These are phyloP conservation scores for Xylaria sp. DNA, from an alignment of 2,329 filamentous ascomycete species.

Conservation along the genomic window DNA sequence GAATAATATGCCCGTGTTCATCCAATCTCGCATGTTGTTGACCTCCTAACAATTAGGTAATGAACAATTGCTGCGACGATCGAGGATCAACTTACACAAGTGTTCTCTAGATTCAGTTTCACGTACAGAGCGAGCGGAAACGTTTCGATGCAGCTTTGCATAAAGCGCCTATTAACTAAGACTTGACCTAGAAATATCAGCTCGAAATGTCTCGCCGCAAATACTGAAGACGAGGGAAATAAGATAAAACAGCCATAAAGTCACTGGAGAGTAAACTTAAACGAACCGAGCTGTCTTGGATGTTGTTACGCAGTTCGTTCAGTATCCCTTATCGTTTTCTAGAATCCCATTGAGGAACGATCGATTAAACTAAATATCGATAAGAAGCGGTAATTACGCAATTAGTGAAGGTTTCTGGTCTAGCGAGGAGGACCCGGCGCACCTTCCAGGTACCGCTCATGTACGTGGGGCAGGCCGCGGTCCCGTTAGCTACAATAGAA, in stretches of 20 bases:
- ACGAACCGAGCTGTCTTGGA: neutral
- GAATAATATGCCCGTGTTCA: neutral
- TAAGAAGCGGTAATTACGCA: neutral
- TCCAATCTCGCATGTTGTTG: neutral
- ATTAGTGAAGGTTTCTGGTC: neutral
- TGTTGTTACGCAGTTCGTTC: neutral
- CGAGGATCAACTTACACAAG: neutral
- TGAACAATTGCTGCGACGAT: neutral
- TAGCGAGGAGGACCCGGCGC: constrained; percentile 23
- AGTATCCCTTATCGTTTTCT: neutral
- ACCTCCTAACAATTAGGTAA: no score
- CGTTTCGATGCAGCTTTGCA: no score
- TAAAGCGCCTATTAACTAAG: no score
- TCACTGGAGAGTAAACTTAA: neutral
- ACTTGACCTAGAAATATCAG: neutral
- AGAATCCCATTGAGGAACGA: neutral
- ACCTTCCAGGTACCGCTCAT: neutral
- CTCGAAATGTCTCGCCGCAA: neutral
- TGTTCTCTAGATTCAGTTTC: neutral
- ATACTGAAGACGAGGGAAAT: neutral
- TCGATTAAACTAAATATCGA: neutral
- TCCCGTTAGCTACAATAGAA: neutral
- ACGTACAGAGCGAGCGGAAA: no score
- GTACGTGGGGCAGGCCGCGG: neutral
- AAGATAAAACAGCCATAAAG: neutral